These are phyloP conservation scores for Nephelium lappaceum DNA, from an alignment of 345 rosid species.

Conservation along the genomic window DNA sequence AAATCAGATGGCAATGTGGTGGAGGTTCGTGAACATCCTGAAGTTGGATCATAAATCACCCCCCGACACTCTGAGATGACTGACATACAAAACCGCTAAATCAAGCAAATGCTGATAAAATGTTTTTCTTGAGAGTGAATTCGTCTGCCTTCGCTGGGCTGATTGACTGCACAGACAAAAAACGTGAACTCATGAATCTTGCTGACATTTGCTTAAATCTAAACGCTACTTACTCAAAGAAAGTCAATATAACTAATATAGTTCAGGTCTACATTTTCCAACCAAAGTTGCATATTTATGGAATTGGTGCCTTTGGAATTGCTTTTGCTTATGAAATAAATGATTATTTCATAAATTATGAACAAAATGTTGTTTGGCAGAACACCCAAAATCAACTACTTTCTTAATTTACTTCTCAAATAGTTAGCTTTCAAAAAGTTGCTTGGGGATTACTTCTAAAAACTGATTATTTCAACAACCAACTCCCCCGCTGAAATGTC, in stretches of 20 bases:
- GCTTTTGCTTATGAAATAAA: no score
- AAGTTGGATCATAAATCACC: not conserved
- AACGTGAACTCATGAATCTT: not conserved
- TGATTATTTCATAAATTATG: no score
- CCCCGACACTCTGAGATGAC: not conserved
- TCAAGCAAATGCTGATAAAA: constrained; percentile 55
- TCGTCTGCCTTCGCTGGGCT: constrained; percentile 86
- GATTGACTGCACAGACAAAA: constrained; percentile 61
- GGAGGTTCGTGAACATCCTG: constrained; percentile 1
- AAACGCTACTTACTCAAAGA: no score
- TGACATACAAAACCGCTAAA: constrained; percentile 9
- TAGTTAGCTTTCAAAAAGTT: no score
- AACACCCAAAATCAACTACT: no score
- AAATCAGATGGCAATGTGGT: not conserved
- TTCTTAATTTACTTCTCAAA: no score
- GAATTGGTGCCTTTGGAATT: not conserved
- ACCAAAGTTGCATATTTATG: not conserved
- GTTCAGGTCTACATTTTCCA: no score
- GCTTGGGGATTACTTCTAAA: no score
- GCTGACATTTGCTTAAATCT: not conserved
- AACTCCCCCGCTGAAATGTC: no score
- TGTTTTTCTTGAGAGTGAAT: constrained; percentile 78
- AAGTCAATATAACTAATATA: no score
- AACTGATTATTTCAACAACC: no score
- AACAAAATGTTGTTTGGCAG: no score